Evolutionary conservation across 2,329 filamentous ascomycete genomes (phyloP).

Genomic region (Ascosphaera acerosa): DNA sequence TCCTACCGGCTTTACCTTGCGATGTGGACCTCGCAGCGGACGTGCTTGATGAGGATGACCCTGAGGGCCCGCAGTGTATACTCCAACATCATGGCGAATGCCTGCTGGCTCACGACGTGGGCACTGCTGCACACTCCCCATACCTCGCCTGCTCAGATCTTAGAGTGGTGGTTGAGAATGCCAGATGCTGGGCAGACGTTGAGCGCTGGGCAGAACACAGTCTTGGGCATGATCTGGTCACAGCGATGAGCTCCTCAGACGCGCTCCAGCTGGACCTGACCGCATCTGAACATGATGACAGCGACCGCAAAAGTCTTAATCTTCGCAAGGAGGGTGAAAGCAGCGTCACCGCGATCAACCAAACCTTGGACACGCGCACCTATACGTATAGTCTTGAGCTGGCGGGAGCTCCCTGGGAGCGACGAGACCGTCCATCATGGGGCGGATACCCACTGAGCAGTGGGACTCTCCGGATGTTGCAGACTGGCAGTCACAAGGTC

Average conservation of each 20-base stretch:
- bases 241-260: neutral
- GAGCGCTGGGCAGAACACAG: too few relatives aligned
- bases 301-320: too few relatives aligned
- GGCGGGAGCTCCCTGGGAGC: neutral
- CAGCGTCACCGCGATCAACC: neutral
- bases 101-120: conserved; percentile 1
- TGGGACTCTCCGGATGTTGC: neutral
- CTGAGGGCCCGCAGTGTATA: conserved; percentile 3
- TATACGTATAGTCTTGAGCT: neutral
- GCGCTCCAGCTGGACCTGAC: neutral
- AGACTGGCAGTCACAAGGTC: neutral
- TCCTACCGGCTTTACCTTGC: conserved; percentile 4
- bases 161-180: too few relatives aligned
- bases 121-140: too few relatives aligned
- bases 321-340: neutral
- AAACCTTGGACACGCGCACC: conserved; percentile 1
- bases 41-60: conserved; percentile 3
- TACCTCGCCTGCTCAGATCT: too few relatives aligned
- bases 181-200: too few relatives aligned
- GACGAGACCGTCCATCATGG: neutral
- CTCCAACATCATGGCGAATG: conserved; percentile 4
- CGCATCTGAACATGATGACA: neutral
- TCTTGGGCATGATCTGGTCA: too few relatives aligned
- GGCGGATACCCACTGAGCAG: neutral
- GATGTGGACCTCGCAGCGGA: conserved; percentile 3